Evolutionary conservation across 257 asterid species (phyloP), one percentile per base, ranked within the genome.

Genomic region (Solanum etuberosum): DNA sequence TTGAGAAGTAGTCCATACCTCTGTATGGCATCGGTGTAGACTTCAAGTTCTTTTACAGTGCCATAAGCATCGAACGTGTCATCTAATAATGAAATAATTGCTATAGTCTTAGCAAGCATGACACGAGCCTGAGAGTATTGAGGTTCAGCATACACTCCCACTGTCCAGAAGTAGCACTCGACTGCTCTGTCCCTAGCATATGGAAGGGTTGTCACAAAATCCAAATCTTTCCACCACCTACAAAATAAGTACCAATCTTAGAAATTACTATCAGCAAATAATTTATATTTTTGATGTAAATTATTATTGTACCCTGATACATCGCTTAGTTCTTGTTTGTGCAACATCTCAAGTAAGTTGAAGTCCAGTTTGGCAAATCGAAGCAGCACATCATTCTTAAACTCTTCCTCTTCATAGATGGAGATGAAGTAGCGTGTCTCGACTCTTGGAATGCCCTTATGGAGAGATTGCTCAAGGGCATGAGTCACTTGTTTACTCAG

Each of bases 301-400:
- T 5, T 14, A 67, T 0, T 1, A 21, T 31, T 13, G 15, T 86
- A 90, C 94, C 94, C 89, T 43, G 90, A 84, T 37, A 92, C 46
- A 37, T 88, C 86, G 27, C 77, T 29, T 3, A 92, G 91, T 48
- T 92, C 93, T 43, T 87, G 32, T 83, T 81, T 88, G 37, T 91
- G 86, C 57, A 92, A 51, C 85, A 87, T 59, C 46, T 92, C 91
- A 25, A 91, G 82, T 38, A 73, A 61, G 80, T 87, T 92, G 85
- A 61, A 89, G n/a, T 92, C 89, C 83, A 91, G 32, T 76, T 89
- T 90, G 0, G 93, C 91, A 29, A 92, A 43, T 87, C 67, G 85
- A 40, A 92, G 31, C 43, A 92, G 34, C 3, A 81, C 10, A 9
- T 83, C 90, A 46, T 86, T 86, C 87, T 81, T 89, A 0, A 43